Conservation (phyloP, 2,329 filamentous ascomycete species). For the Aspergillus sp. region DNA sequence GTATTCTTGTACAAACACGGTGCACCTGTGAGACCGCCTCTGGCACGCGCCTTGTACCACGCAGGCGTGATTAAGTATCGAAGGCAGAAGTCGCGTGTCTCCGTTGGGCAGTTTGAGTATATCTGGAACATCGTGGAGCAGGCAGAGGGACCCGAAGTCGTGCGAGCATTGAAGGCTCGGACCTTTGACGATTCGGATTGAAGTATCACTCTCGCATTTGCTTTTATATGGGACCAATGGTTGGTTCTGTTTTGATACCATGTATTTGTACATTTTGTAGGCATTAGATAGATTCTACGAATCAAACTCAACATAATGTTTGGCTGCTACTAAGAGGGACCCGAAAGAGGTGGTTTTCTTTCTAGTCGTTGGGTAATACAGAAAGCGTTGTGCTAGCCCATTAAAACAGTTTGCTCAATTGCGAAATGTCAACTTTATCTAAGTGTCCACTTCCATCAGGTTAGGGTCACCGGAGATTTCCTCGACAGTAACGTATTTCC, state of each 20-base stretch:
- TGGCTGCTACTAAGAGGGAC: background rate
- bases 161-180: constrained; percentile 26
- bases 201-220: background rate
- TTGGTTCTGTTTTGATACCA: background rate
- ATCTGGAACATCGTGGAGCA: constrained; percentile 45
- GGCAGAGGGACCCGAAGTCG: constrained; percentile 46
- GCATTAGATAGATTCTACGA: background rate
- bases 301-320: background rate
- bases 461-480: constrained; percentile 73
- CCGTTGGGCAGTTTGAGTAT: constrained; percentile 40
- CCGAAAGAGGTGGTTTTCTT: background rate
- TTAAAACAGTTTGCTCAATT: background rate
- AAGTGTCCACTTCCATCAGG: constrained; percentile 63
- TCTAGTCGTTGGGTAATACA: background rate
- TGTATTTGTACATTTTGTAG: background rate
- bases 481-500: constrained; percentile 89
- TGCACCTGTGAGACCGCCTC: constrained; percentile 42
- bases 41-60: constrained; percentile 52
- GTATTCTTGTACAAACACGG: constrained; percentile 43
- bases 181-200: constrained; percentile 9
- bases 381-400: background rate
- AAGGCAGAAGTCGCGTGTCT: constrained; percentile 35
- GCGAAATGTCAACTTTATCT: constrained; percentile 11
- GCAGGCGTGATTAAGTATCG: constrained; percentile 49
- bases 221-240: background rate